Base-by-base conservation (phyloP, 768 basidiomycete species). In the Sporobolomyces roseus region DNA sequence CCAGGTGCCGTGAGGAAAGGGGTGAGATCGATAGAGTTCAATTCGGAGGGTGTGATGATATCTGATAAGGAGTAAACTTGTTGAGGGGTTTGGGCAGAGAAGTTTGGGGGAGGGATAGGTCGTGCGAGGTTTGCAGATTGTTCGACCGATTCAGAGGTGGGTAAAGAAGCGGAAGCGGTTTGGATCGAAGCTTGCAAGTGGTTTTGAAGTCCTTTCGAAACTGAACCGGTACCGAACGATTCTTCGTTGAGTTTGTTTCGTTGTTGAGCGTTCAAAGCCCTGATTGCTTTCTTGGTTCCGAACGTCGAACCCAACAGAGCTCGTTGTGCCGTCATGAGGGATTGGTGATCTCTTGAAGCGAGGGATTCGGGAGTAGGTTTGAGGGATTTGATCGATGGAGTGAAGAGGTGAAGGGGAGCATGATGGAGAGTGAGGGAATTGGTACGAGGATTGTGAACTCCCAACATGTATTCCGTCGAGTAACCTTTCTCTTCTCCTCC, bases 241-340 rank as follows among this genome's bases (percentile, higher is more conserved):
- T 83, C 81, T 25, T 89, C 85, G 80, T 96, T 92, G 43, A 99
- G 87, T 77, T 86, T 87, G 80, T 93, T 94, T 71, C 94, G 84
- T 79, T 93, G 92, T 61, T 84, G 84, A 6, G 91, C 88, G 60
- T 85, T 85, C 76, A 97, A 93, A 33, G 85, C 86, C 14, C 85
- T 85, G 78, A 91, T 88, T 51, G 92, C 91, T 77, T 96, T 98
- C 80, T 92, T 90, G 30, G 93, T 94, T 27, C 94, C 94, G 72
- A 99, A 99, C 1, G 89, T 85, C 78, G 92, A 88, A 36, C 94
- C 93, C 2, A 99, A 84, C n/a, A 85, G 82, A 62, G 70, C 83
- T 21, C 53, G 81, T 73, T 55, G 84, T 80, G 13, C 81, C 78
- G 59, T 54, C 59, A 64, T 56, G 45, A 21, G 85, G 83, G 63